Evolutionary conservation across 352 stramenopile species (phyloP).

Genomic region (Phytophthora quininea): DNA sequence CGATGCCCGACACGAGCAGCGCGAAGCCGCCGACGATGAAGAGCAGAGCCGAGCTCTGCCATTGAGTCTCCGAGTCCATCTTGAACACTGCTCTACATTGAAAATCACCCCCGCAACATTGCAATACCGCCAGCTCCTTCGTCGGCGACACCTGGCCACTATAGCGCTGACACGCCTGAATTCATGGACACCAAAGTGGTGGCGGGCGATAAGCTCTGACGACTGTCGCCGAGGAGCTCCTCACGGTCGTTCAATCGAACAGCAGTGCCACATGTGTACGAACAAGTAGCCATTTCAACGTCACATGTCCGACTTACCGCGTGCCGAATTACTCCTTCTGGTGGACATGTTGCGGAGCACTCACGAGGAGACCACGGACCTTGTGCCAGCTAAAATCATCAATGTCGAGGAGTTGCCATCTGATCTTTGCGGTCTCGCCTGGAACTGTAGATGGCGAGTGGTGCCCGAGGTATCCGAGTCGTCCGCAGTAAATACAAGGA

Average conservation of each 20-base stretch:
- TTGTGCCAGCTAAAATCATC: slow-evolving; percentile 14
- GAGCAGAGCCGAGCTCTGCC: slow-evolving; percentile 27
- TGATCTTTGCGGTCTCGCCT: slow-evolving; percentile 37
- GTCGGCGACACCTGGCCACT: too few relatives aligned
- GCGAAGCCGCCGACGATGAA: slow-evolving; percentile 30
- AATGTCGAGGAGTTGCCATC: slow-evolving; percentile 55
- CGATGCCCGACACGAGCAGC: slow-evolving; percentile 15
- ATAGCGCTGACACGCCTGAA: too few relatives aligned
- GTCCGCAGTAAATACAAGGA: slow-evolving; percentile 59
- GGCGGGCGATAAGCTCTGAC: too few relatives aligned
- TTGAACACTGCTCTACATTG: slow-evolving; percentile 17
- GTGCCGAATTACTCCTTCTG: too few relatives aligned
- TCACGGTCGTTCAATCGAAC: too few relatives aligned
- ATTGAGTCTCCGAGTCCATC: slow-evolving; percentile 28
- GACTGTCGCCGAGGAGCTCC: too few relatives aligned
- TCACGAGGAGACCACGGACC: not conserved
- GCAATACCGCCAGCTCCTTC: too few relatives aligned
- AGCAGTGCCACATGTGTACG: too few relatives aligned
- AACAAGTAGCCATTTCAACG: too few relatives aligned
- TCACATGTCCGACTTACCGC: too few relatives aligned
- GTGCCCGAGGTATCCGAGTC: slow-evolving; percentile 46
- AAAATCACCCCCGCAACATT: too few relatives aligned
- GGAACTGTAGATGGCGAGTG: slow-evolving; percentile 10
- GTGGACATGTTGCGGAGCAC: not conserved
- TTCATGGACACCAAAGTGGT: too few relatives aligned